Evolutionary conservation across 2,329 filamentous ascomycete genomes (phyloP).

Genomic region (Metarhizium anisopliae): DNA sequence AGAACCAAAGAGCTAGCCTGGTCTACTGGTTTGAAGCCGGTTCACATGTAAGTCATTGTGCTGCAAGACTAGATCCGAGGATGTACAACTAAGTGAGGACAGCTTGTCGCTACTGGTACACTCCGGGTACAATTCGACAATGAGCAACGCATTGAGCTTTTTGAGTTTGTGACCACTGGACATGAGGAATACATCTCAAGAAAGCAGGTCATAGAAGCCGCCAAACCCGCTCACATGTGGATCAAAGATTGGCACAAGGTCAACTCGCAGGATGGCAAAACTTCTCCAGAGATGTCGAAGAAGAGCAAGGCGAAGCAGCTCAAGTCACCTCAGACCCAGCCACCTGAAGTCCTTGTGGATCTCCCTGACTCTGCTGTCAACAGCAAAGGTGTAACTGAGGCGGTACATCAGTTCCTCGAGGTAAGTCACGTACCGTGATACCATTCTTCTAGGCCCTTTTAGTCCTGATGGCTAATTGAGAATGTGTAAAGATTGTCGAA

Average conservation of each 20-base stretch:
- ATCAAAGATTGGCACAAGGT: conserved; percentile 55
- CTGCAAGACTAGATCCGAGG: background rate
- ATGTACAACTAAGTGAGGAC: conserved; percentile 20
- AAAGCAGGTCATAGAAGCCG: conserved; percentile 50
- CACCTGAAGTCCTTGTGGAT: conserved; percentile 47
- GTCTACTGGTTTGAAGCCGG: conserved; percentile 84
- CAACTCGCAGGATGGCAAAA: conserved; percentile 47
- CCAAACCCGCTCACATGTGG: conserved; percentile 54
- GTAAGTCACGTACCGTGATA: conserved; percentile 23
- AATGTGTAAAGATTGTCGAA: conserved; percentile 44
- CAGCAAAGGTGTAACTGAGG: conserved; percentile 49
- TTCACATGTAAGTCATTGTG: conserved; percentile 55
- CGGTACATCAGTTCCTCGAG: conserved; percentile 57
- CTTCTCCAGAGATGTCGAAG: conserved; percentile 59
- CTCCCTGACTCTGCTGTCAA: conserved; percentile 52
- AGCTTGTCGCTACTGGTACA: conserved; percentile 71
- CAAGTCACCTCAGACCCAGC: conserved; percentile 50
- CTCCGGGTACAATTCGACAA: conserved; percentile 72
- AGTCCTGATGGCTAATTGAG: conserved; percentile 8
- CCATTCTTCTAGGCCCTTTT: background rate
- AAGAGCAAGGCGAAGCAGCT: conserved; percentile 50
- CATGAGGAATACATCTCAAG: conserved; percentile 82
- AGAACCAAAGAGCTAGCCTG: conserved; percentile 68
- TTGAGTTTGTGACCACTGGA: conserved; percentile 69
- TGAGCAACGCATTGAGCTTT: conserved; percentile 70